phyloP scores from a whole-genome alignment of 306 rosid genomes.

The Prunus armeniaca region DNA sequence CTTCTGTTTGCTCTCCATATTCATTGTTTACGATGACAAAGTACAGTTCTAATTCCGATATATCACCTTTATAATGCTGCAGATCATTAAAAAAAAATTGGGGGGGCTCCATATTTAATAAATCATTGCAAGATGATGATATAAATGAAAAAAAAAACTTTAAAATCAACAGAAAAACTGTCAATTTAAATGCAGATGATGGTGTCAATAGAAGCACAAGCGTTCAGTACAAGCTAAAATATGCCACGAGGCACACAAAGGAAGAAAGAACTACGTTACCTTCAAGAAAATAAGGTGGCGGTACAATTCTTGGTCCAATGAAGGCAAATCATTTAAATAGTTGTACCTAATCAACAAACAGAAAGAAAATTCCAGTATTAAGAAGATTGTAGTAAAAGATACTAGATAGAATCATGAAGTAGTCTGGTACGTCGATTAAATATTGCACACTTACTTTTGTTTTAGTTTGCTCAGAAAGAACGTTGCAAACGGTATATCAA shows the following conservation, averaged over 20 bases:
- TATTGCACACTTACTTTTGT: conserved; percentile 67
- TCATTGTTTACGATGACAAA: conserved; percentile 90
- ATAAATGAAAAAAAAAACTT: not conserved
- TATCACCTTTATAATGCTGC: conserved; percentile 79
- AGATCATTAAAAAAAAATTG: conserved; percentile 3
- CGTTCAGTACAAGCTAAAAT: not conserved
- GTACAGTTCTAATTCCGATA: conserved; percentile 82
- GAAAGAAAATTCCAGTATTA: not conserved
- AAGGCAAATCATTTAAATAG: conserved; percentile 94
- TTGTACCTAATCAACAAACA: conserved; percentile 59
- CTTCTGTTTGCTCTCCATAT: conserved; percentile 97
- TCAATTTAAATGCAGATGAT: not conserved
- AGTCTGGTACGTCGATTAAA: not conserved
- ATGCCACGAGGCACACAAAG: not conserved
- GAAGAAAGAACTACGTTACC: conserved; percentile 39
- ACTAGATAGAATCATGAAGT: not conserved
- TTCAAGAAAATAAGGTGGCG: conserved; percentile 96
- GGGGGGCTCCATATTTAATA: not conserved
- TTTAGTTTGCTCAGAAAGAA: conserved; percentile 96
- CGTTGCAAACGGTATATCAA: conserved; percentile 94
- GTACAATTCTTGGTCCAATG: conserved; percentile 90
- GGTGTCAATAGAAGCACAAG: not conserved
- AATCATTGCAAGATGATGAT: conserved; percentile 7
- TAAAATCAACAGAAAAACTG: no score
- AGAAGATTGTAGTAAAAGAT: conserved; percentile 4